A percentile compares a stretch with the other conserved stretches of the same genome.
Evolutionary conservation across 2,329 filamentous ascomycete species (phyloP).

Genomic region (Pleurostoma richardsiae): DNA sequence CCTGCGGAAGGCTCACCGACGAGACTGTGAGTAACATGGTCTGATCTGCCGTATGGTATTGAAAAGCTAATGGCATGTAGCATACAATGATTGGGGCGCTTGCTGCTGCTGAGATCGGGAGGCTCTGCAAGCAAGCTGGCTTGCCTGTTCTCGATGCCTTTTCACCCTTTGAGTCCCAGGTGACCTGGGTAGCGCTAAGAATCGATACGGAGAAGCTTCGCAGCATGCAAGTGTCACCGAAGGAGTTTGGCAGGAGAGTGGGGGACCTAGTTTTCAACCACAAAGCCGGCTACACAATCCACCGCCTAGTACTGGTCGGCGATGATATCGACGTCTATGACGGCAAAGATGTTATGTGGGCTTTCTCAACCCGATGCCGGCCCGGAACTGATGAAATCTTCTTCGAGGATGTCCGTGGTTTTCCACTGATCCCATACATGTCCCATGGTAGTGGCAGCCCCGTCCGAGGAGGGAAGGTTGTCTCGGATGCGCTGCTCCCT

Average conservation of each 20-base stretch:
- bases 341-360: slow-evolving; percentile 41
- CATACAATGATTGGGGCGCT: slow-evolving; percentile 33
- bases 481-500: slow-evolving; percentile 36
- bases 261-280: slow-evolving; percentile 35
- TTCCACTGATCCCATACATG: slow-evolving; percentile 42
- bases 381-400: slow-evolving; percentile 35
- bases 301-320: slow-evolving; percentile 38
- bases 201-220: slow-evolving; percentile 53
- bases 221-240: slow-evolving; percentile 42
- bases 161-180: slow-evolving; percentile 38
- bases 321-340: slow-evolving; percentile 44
- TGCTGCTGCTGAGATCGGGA: slow-evolving; percentile 34
- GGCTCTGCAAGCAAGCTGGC: slow-evolving; percentile 24
- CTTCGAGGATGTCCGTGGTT: slow-evolving; percentile 36
- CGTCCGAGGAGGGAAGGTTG: slow-evolving; percentile 35
- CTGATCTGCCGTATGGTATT: slow-evolving; percentile 1
- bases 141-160: slow-evolving; percentile 39
- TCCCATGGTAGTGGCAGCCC: slow-evolving; percentile 28
- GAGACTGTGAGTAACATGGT: slow-evolving; percentile 23
- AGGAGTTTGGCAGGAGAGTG: slow-evolving; percentile 30
- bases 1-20: slow-evolving; percentile 37
- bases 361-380: slow-evolving; percentile 40
- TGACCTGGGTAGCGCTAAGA: slow-evolving; percentile 45
- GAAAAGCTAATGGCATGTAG: slow-evolving; percentile 2
- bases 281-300: slow-evolving; percentile 36